phyloP scores from a whole-genome alignment of 306 rosid genomes.

The Psophocarpus tetragonolobus region DNA sequence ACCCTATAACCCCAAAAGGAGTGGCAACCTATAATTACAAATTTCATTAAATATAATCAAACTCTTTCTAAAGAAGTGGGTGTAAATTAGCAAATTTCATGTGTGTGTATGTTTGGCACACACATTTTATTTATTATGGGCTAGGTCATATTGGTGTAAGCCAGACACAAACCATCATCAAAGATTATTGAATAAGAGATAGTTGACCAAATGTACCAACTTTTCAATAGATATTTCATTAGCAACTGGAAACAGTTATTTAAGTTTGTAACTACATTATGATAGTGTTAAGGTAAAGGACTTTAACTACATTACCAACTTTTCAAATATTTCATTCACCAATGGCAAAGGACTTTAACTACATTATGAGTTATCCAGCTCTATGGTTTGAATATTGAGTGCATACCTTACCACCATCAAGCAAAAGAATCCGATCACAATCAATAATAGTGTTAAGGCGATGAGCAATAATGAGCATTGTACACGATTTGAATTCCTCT shows the following conservation, averaged over 20 bases:
- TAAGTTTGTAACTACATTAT: background rate
- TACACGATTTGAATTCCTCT: slow-evolving; percentile 86
- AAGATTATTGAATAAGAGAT: background rate
- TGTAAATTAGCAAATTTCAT: too few relatives aligned
- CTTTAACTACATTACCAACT: background rate
- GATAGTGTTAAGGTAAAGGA: too few relatives aligned
- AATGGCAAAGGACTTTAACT: slow-evolving; percentile 1
- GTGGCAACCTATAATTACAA: too few relatives aligned
- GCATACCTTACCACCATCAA: slow-evolving; percentile 83
- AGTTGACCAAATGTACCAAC: background rate
- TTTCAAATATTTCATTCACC: too few relatives aligned
- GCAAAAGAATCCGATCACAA: slow-evolving; percentile 78
- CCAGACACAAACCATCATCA: background rate
- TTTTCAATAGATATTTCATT: slow-evolving; percentile 3
- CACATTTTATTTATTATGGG: background rate
- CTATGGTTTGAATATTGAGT: background rate
- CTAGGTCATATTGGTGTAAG: background rate
- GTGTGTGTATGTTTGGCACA: background rate
- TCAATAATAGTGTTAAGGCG: slow-evolving; percentile 91
- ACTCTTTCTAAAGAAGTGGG: too few relatives aligned
- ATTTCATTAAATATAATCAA: too few relatives aligned
- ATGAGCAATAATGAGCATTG: slow-evolving; percentile 93
- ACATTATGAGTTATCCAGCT: slow-evolving; percentile 7
- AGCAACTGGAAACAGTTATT: slow-evolving; percentile 9
- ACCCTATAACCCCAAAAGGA: too few relatives aligned